phyloP scores from a whole-genome alignment of 345 rosid species.

The Gossypium mustelinum region DNA sequence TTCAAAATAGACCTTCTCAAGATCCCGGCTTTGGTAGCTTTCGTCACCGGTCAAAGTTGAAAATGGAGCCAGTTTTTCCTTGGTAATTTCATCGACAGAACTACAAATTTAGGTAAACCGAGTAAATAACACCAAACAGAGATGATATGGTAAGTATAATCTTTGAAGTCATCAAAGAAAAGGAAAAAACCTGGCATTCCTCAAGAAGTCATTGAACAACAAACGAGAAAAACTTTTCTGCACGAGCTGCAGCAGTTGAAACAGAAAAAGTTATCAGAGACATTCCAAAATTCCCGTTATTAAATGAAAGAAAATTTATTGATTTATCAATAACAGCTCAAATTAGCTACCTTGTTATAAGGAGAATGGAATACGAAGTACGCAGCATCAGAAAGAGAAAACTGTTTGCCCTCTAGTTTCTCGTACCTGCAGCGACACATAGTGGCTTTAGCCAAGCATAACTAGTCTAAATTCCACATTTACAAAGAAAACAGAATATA shows the following conservation, averaged over 20 bases:
- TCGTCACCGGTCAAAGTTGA: slow-evolving; percentile 69
- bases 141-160: neutral
- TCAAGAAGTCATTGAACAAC: slow-evolving; percentile 70
- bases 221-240: slow-evolving; percentile 98
- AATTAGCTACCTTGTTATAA: slow-evolving; percentile 75
- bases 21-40: slow-evolving; percentile 95
- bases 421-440: slow-evolving; percentile 54
- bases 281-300: neutral
- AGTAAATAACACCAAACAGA: neutral
- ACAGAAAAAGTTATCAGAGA: slow-evolving; percentile 14
- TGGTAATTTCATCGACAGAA: slow-evolving; percentile 68
- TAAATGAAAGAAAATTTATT: neutral
- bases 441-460: slow-evolving; percentile 10
- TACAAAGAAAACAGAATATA: neutral
- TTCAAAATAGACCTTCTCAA: slow-evolving; percentile 71
- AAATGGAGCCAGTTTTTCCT: slow-evolving; percentile 81
- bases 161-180: slow-evolving; percentile 14
- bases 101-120: slow-evolving; percentile 33
- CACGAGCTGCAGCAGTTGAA: slow-evolving; percentile 70
- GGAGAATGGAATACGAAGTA: slow-evolving; percentile 95
- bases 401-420: slow-evolving; percentile 76
- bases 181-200: slow-evolving; percentile 65
- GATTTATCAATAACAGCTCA: neutral
- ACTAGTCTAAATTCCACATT: slow-evolving; percentile 4
- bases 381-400: slow-evolving; percentile 71